Conservation (phyloP, 1,284 basidiomycete genomes). For the Trametes sp. region DNA sequence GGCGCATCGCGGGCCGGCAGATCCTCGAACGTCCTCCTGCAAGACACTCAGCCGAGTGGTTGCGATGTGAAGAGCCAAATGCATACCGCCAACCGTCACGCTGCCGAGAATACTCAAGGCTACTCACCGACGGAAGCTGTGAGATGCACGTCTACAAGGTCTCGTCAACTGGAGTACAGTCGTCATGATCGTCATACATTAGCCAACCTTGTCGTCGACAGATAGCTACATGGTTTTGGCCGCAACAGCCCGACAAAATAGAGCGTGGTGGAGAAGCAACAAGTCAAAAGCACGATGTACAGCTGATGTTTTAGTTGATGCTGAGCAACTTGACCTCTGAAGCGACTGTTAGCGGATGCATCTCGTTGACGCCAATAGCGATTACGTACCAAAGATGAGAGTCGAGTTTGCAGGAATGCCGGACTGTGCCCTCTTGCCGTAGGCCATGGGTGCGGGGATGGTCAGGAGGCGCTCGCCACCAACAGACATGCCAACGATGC, state of each 20-base stretch:
- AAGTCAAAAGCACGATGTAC: neutral
- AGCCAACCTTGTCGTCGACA: constrained; percentile 4
- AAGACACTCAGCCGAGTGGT: neutral
- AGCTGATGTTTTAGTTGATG: constrained; percentile 57
- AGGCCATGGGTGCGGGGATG: constrained; percentile 76
- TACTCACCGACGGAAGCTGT: too few relatives aligned
- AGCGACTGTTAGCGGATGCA: constrained; percentile 28
- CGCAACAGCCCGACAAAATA: neutral
- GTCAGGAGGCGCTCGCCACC: constrained; percentile 89
- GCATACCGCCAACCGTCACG: too few relatives aligned
- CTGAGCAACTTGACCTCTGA: constrained; percentile 78
- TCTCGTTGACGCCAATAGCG: neutral
- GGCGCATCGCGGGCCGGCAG: neutral
- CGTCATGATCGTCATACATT: constrained; percentile 14
- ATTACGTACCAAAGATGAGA: constrained; percentile 70
- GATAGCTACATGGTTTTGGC: constrained; percentile 18
- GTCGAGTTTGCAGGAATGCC: constrained; percentile 76
- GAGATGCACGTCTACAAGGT: too few relatives aligned
- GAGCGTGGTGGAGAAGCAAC: neutral
- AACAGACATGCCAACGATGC: constrained; percentile 90
- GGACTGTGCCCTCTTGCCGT: constrained; percentile 63
- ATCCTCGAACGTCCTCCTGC: neutral
- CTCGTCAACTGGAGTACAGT: neutral
- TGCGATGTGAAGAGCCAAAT: neutral
- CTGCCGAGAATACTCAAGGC: neutral